phyloP scores from a whole-genome alignment of 1,284 basidiomycete species.

The Apiotrichum brassicae region DNA sequence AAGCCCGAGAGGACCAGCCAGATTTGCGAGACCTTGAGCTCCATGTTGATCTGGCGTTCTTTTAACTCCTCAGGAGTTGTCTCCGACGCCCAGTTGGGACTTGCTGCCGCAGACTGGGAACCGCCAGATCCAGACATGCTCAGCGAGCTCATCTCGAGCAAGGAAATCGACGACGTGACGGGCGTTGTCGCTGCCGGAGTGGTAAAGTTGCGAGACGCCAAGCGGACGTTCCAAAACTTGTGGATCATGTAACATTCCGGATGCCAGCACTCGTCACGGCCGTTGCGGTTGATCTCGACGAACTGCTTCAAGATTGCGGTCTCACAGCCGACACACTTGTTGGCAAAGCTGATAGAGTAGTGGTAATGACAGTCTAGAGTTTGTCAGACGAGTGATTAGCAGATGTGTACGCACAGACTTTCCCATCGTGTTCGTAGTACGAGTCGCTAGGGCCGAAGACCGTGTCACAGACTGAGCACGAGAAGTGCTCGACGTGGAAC shows the following conservation, averaged over 20 bases:
- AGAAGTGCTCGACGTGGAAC: constrained; percentile 99
- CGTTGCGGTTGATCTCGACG: constrained; percentile 98
- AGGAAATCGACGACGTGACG: constrained; percentile 46
- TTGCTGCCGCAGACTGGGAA: constrained; percentile 1
- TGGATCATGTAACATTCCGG: constrained; percentile 99
- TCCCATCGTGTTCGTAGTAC: constrained; percentile 95
- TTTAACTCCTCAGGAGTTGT: constrained; percentile 80
- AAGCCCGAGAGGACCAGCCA: constrained; percentile 99
- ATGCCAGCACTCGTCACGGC: constrained; percentile 98
- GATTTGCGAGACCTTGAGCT: constrained; percentile 95
- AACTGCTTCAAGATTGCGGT: constrained; percentile 99
- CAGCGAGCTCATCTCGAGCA: constrained; percentile 39
- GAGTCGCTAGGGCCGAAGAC: constrained; percentile 97
- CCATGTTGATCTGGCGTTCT: constrained; percentile 89
- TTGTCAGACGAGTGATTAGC: background rate
- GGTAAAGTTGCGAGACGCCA: constrained; percentile 61
- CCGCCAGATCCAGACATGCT: constrained; percentile 26
- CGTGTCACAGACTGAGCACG: constrained; percentile 91
- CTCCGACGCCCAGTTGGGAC: constrained; percentile 37
- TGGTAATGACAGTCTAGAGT: constrained; percentile 83
- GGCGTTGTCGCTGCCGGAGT: constrained; percentile 51
- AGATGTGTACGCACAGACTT: constrained; percentile 58
- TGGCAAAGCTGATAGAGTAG: constrained; percentile 96
- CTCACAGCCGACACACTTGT: constrained; percentile 95
- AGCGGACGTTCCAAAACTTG: constrained; percentile 99